phyloP scores from a whole-genome alignment of 2,329 filamentous ascomycete species.

The Aspergillus eucalypticola region DNA sequence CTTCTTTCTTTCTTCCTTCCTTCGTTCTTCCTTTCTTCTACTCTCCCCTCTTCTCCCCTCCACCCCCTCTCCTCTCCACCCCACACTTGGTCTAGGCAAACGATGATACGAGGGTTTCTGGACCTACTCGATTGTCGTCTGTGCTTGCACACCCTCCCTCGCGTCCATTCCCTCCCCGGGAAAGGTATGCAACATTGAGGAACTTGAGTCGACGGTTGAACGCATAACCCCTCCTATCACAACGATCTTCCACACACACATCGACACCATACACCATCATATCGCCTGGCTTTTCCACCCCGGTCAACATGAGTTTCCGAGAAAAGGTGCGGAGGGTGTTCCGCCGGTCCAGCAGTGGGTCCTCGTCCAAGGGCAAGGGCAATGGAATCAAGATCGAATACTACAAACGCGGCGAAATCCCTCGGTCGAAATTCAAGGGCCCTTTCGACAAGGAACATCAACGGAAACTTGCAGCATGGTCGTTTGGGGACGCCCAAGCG shows the following conservation, averaged over 20 bases:
- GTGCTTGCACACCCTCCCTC: constrained; percentile 36
- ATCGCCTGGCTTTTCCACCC: background rate
- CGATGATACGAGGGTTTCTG: constrained; percentile 30
- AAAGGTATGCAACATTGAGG: constrained; percentile 32
- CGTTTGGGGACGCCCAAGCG: constrained; percentile 40
- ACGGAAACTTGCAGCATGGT: constrained; percentile 46
- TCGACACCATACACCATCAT: constrained; percentile 4
- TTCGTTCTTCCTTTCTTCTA: background rate
- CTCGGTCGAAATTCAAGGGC: constrained; percentile 51
- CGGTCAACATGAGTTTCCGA: constrained; percentile 39
- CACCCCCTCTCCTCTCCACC: constrained; percentile 1
- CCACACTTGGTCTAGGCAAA: constrained; percentile 17
- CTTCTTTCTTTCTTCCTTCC: background rate
- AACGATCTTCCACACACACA: background rate
- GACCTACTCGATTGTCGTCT: constrained; percentile 22
- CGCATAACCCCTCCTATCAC: constrained; percentile 4
- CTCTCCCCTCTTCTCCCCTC: constrained; percentile 3
- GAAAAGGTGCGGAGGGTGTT: constrained; percentile 41
- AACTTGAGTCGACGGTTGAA: constrained; percentile 19
- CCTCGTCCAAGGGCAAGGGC: constrained; percentile 23
- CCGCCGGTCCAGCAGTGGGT: constrained; percentile 25
- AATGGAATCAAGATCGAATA: constrained; percentile 49
- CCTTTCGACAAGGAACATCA: constrained; percentile 50
- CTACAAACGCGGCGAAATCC: constrained; percentile 50
- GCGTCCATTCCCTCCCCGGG: constrained; percentile 34